Percentiles rank a stretch among this genome's conserved stretches.
Conservation (phyloP, 108 stramenopile species). For the Parmales sp. region DNA sequence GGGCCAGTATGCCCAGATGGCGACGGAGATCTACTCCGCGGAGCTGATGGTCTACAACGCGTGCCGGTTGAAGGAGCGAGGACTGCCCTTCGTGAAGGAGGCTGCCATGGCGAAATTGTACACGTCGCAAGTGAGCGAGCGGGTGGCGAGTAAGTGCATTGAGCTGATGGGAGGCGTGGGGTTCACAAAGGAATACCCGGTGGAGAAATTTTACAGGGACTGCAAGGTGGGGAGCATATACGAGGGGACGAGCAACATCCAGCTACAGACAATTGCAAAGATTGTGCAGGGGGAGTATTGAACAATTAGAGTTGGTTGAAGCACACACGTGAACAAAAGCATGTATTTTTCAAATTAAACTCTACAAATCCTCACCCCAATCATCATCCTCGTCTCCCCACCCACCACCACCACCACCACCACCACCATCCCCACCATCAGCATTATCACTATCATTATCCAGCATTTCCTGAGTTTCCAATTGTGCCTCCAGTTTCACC, state of each 20-base stretch:
- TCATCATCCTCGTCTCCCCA: too few relatives aligned
- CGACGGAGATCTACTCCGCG: slow-evolving; percentile 85
- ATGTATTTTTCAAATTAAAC: too few relatives aligned
- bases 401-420: too few relatives aligned
- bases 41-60: slow-evolving; percentile 84
- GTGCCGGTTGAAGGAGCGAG: slow-evolving; percentile 74
- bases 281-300: slow-evolving; percentile 40
- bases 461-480: too few relatives aligned
- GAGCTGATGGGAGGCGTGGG: slow-evolving; percentile 92
- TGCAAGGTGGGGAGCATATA: slow-evolving; percentile 94
- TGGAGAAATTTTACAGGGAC: slow-evolving; percentile 91
- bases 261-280: slow-evolving; percentile 71
- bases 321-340: too few relatives aligned
- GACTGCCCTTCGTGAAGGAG: slow-evolving; percentile 78
- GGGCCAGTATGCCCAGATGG: slow-evolving; percentile 85
- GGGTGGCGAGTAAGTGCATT: slow-evolving; percentile 63
- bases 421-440: too few relatives aligned
- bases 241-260: slow-evolving; percentile 75
- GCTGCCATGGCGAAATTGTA: slow-evolving; percentile 90
- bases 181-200: slow-evolving; percentile 73
- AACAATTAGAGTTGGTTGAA: neutral
- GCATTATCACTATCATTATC: too few relatives aligned
- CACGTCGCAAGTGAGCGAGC: slow-evolving; percentile 78
- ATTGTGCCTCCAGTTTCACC: too few relatives aligned
- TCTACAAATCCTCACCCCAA: too few relatives aligned